Percentiles rank a stretch among this genome's conserved stretches.
Conservation (phyloP, 805 yeast species). For the Hanseniaspora valbyensis region DNA sequence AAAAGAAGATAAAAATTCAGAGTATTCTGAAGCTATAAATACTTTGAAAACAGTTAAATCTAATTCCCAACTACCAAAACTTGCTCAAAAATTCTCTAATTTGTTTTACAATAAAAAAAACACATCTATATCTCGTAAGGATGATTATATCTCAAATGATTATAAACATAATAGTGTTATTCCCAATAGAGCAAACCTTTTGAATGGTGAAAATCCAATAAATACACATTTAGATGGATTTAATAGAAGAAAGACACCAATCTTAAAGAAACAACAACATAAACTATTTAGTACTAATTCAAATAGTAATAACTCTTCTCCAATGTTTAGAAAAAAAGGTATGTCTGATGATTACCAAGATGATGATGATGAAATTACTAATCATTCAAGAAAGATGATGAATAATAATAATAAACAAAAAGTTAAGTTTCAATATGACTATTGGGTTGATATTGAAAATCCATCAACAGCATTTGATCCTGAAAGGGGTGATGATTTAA, state of each 20-base stretch:
- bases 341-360: too few relatives aligned
- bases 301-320: neutral
- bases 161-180: neutral
- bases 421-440: constrained; percentile 20
- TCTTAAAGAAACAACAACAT: neutral
- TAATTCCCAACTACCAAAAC: constrained; percentile 3
- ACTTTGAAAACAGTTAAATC: constrained; percentile 10
- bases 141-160: neutral
- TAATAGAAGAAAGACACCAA: too few relatives aligned
- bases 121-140: neutral
- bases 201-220: neutral
- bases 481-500: constrained; percentile 43
- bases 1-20: constrained; percentile 10
- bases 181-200: neutral
- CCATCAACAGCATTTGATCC: constrained; percentile 61
- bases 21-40: constrained; percentile 8
- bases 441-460: constrained; percentile 57
- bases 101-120: neutral
- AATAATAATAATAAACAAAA: constrained; percentile 2
- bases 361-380: neutral
- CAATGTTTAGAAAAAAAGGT: neutral
- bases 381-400: too few relatives aligned
- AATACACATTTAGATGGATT: too few relatives aligned
- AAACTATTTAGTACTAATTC: constrained; percentile 3
- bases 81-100: constrained; percentile 5